These are phyloP conservation scores for Neofusicoccum ribis DNA, from an alignment of 2,329 filamentous ascomycete species.

Conservation along the genomic window DNA sequence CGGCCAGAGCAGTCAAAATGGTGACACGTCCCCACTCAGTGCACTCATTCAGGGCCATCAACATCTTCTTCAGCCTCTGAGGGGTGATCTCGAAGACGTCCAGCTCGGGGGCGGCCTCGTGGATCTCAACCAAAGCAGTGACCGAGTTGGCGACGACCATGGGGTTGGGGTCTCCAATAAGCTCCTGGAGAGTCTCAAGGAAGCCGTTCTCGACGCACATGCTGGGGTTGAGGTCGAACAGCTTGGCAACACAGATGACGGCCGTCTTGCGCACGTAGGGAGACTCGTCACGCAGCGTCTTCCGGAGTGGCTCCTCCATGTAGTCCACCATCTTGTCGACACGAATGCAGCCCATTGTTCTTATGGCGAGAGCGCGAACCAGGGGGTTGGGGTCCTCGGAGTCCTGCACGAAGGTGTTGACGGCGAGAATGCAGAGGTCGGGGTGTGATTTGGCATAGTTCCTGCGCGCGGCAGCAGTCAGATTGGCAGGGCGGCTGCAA, in stretches of 20 bases:
- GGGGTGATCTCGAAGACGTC: conserved; percentile 80
- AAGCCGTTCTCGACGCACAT: conserved; percentile 98
- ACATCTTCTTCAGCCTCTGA: conserved; percentile 85
- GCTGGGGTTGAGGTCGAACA: conserved; percentile 89
- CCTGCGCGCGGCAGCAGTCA: conserved; percentile 52
- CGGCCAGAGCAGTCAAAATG: conserved; percentile 83
- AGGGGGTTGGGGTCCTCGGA: conserved; percentile 97
- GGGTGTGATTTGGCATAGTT: conserved; percentile 99
- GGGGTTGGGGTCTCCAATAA: conserved; percentile 96
- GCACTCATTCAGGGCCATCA: conserved; percentile 96
- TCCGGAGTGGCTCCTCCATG: conserved; percentile 96
- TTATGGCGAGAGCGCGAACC: conserved; percentile 89
- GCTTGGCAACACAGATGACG: conserved; percentile 94
- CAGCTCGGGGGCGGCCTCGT: conserved; percentile 86
- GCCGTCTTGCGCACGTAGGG: conserved; percentile 98
- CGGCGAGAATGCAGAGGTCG: conserved; percentile 95
- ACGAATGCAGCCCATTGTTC: conserved; percentile 97
- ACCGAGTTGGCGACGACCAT: conserved; percentile 99
- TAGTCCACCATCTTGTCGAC: conserved; percentile 99
- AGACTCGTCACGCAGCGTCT: conserved; percentile 94
- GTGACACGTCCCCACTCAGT: conserved; percentile 98
- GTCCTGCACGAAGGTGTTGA: conserved; percentile 99
- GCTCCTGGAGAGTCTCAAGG: conserved; percentile 85
- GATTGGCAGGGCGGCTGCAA: conserved; percentile 10
- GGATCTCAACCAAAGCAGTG: conserved; percentile 87